phyloP scores from a whole-genome alignment of 495 filamentous ascomycete genomes.

The Amniculicola lignicola region DNA sequence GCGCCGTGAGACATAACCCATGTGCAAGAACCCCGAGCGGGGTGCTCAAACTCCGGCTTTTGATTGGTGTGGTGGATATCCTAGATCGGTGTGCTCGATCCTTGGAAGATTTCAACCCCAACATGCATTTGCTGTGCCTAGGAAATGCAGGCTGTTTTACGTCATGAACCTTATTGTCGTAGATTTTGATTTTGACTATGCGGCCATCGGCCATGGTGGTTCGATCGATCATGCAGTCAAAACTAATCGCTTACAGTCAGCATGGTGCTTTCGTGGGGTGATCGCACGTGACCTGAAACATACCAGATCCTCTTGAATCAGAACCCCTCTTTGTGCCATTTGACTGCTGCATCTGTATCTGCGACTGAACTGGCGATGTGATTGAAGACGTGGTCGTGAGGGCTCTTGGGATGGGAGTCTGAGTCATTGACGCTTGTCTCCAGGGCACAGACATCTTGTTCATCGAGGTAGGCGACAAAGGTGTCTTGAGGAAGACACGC shows the following conservation, averaged over 20 bases:
- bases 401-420: neutral
- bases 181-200: slow-evolving; percentile 32
- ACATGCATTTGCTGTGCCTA: slow-evolving; percentile 34
- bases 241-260: neutral
- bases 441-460: neutral
- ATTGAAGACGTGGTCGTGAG: slow-evolving; percentile 35
- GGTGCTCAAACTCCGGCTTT: slow-evolving; percentile 22
- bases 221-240: slow-evolving; percentile 27
- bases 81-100: slow-evolving; percentile 35
- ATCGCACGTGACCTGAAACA: neutral
- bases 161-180: slow-evolving; percentile 19
- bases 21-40: slow-evolving; percentile 31
- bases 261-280: neutral
- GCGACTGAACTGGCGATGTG: slow-evolving; percentile 33
- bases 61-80: slow-evolving; percentile 10
- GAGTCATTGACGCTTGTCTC: slow-evolving; percentile 10
- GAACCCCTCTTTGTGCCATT: slow-evolving; percentile 31
- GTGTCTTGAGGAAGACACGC: slow-evolving; percentile 22
- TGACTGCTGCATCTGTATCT: slow-evolving; percentile 27
- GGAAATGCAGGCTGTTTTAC: slow-evolving; percentile 34
- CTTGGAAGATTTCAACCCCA: slow-evolving; percentile 35
- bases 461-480: neutral
- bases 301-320: slow-evolving; percentile 32
- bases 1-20: slow-evolving; percentile 23
- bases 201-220: slow-evolving; percentile 8